Conservation (phyloP, 768 basidiomycete genomes). For the Dioszegia crocea region DNA sequence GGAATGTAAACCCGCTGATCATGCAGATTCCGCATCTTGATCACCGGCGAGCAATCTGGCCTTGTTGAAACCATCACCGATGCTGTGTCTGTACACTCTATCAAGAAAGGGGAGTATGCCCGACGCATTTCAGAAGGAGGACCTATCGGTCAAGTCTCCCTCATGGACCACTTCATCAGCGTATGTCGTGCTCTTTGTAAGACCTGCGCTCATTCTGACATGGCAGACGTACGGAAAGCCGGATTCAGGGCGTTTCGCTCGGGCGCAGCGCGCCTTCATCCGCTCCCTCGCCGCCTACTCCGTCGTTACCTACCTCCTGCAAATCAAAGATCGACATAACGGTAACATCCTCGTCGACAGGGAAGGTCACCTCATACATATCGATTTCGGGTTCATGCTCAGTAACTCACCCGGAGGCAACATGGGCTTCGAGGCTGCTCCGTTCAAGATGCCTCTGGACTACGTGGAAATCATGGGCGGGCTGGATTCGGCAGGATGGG, state of each 20-base stretch:
- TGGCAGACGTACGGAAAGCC: slow-evolving; percentile 87
- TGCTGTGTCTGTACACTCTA: slow-evolving; percentile 96
- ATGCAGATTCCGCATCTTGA: slow-evolving; percentile 84
- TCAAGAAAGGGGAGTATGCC: slow-evolving; percentile 98
- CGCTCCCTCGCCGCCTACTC: slow-evolving; percentile 95
- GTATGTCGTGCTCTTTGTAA: slow-evolving; percentile 53
- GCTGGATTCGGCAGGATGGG: slow-evolving; percentile 65
- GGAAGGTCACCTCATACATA: slow-evolving; percentile 88
- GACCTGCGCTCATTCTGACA: neutral
- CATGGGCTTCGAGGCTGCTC: slow-evolving; percentile 98
- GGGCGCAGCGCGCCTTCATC: slow-evolving; percentile 90
- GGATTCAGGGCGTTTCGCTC: slow-evolving; percentile 75
- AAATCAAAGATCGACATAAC: slow-evolving; percentile 98
- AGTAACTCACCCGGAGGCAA: slow-evolving; percentile 89
- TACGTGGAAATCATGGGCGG: slow-evolving; percentile 96
- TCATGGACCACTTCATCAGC: slow-evolving; percentile 85
- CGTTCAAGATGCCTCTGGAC: slow-evolving; percentile 92
- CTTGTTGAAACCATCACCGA: slow-evolving; percentile 98
- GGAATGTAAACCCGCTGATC: neutral
- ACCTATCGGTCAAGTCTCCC: slow-evolving; percentile 71
- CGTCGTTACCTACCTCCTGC: slow-evolving; percentile 88
- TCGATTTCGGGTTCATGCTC: slow-evolving; percentile 98
- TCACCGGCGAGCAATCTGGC: slow-evolving; percentile 87
- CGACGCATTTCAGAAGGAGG: slow-evolving; percentile 73
- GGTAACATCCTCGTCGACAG: slow-evolving; percentile 95